A percentile compares a stretch with the other conserved stretches of the same genome.
Evolutionary conservation across 257 asterid species (phyloP).

Genomic region (Leonotis leonurus): DNA sequence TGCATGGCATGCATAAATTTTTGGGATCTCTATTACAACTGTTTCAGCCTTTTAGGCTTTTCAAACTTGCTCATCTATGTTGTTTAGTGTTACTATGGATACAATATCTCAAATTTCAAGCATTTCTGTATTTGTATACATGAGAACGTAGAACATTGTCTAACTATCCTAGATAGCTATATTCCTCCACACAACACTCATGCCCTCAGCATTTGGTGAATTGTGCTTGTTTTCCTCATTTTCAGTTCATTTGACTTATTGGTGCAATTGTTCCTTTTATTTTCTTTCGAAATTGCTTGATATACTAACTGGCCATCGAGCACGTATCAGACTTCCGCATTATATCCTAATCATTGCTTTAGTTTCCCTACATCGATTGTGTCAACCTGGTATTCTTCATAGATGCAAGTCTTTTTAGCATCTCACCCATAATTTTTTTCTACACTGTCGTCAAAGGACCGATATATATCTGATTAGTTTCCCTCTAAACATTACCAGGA

Average conservation of each 20-base stretch:
- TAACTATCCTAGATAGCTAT: not conserved
- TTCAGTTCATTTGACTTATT: not conserved
- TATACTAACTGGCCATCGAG: not conserved
- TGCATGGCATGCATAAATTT: not conserved
- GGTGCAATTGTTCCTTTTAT: not conserved
- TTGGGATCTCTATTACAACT: not conserved
- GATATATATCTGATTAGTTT: not conserved
- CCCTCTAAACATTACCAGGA: conserved; percentile 44
- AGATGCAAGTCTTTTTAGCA: too few relatives aligned
- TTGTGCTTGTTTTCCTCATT: not conserved
- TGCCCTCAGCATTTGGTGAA: not conserved
- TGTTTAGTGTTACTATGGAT: not conserved
- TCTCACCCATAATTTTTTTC: too few relatives aligned
- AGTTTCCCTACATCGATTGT: not conserved
- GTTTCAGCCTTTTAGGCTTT: not conserved
- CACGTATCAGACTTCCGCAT: not conserved
- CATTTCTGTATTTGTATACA: not conserved
- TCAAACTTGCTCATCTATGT: not conserved
- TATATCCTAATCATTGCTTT: not conserved
- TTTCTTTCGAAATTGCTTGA: not conserved
- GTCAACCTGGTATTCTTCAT: not conserved
- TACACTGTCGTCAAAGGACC: not conserved
- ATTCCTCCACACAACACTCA: not conserved
- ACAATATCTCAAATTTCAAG: not conserved
- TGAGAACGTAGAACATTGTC: not conserved